phyloP scores from a whole-genome alignment of 176 grass and related monocot genomes.

The Chloris gayana region DNA sequence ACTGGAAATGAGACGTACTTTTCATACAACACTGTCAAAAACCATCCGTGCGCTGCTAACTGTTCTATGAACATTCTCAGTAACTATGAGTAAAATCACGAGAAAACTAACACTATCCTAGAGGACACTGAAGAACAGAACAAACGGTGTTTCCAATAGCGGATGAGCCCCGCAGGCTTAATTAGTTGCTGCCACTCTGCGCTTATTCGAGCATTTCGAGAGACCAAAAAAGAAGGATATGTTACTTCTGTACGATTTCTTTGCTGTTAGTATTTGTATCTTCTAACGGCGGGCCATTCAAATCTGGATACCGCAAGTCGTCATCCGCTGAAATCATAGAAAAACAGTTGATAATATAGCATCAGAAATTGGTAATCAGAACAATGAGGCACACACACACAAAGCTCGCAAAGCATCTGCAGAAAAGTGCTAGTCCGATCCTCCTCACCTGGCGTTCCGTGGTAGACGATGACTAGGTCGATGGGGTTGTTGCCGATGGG shows the following conservation, averaged over 20 bases:
- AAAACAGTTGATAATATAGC: not conserved
- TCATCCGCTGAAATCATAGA: constrained; percentile 30
- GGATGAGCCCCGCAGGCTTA: not conserved
- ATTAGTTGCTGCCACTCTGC: not conserved
- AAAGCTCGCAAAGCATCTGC: not conserved
- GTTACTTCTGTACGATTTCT: not conserved
- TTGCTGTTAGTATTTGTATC: not conserved
- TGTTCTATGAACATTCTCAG: constrained; percentile 9
- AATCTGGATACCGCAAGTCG: constrained; percentile 28
- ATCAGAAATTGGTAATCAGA: not conserved
- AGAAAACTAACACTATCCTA: not conserved
- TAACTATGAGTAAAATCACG: constrained; percentile 25
- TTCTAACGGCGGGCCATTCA: not conserved
- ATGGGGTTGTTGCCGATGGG: constrained; percentile 34
- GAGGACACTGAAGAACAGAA: not conserved
- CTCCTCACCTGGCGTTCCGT: constrained; percentile 36
- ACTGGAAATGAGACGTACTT: not conserved
- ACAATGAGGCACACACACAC: not conserved
- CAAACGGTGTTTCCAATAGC: not conserved
- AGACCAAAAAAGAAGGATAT: not conserved
- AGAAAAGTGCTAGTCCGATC: not conserved
- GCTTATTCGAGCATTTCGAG: constrained; percentile 13
- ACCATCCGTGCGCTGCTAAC: not conserved
- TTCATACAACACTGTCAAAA: constrained; percentile 1
- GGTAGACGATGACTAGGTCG: constrained; percentile 7